Percentiles rank a stretch among this genome's conserved stretches.
Conservation (phyloP, 1,284 basidiomycete genomes). For the Ceratobasidium sp. region DNA sequence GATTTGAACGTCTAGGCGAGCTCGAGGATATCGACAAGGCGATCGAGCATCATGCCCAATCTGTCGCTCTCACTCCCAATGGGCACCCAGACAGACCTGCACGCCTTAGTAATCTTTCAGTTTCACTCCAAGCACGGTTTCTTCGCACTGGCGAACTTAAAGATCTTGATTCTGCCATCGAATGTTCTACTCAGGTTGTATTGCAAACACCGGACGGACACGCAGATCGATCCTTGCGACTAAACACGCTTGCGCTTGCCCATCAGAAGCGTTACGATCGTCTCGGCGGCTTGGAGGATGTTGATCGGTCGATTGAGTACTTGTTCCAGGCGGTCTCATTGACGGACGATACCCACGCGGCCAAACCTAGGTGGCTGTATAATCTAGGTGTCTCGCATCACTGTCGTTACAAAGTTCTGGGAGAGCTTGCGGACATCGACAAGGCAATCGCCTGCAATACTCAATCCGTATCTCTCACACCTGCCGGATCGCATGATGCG, state of each 20-base stretch:
- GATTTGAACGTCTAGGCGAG: neutral
- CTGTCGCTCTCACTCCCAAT: neutral
- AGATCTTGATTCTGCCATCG: slow-evolving; percentile 18
- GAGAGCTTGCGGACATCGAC: neutral
- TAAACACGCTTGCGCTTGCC: neutral
- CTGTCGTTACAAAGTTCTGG: neutral
- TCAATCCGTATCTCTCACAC: neutral
- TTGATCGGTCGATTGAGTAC: no score
- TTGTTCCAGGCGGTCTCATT: no score
- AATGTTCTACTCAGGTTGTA: neutral
- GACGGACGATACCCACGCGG: no score
- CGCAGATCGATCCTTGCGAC: neutral
- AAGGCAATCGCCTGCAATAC: neutral
- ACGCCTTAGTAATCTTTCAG: slow-evolving; percentile 10
- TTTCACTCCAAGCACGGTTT: neutral
- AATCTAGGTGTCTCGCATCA: neutral
- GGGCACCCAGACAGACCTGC: neutral
- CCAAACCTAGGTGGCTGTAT: no score
- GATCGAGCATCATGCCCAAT: neutral
- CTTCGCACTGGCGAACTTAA: neutral
- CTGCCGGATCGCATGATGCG: neutral
- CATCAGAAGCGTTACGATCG: no score
- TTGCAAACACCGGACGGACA: neutral
- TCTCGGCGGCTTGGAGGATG: no score
- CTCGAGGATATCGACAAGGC: slow-evolving; percentile 6